phyloP scores from a whole-genome alignment of 495 filamentous ascomycete species.

The Penicillium flavigenum region DNA sequence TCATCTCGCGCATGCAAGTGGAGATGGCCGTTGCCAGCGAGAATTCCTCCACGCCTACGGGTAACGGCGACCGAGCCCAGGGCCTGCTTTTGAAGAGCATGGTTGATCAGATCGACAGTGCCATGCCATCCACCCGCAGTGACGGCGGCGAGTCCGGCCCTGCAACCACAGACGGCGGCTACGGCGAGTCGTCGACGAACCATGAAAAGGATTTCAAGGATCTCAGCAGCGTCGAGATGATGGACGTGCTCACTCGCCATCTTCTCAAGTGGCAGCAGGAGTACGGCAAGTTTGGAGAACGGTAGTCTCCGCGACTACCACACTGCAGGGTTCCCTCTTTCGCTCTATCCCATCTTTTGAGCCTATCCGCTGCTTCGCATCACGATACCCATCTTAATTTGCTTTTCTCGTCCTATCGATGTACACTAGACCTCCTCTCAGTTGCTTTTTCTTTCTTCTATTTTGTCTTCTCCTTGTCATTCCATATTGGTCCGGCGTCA shows the following conservation, averaged over 20 bases:
- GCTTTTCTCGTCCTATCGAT: constrained; percentile 16
- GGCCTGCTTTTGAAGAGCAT: constrained; percentile 37
- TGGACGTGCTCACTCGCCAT: constrained; percentile 73
- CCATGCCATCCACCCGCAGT: constrained; percentile 26
- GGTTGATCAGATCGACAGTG: constrained; percentile 39
- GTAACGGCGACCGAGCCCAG: constrained; percentile 38
- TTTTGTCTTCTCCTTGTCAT: constrained; percentile 18
- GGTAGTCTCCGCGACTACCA: constrained; percentile 28
- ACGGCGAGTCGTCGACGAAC: constrained; percentile 24
- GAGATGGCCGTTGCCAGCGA: constrained; percentile 68
- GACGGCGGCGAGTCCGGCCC: constrained; percentile 35
- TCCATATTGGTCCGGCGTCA: constrained; percentile 21
- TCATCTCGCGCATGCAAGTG: constrained; percentile 84
- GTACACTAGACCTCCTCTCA: constrained; percentile 26
- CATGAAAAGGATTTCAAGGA: constrained; percentile 61
- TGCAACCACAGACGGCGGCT: constrained; percentile 30
- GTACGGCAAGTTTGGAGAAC: constrained; percentile 55
- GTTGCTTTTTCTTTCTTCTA: constrained; percentile 6
- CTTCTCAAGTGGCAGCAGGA: constrained; percentile 76
- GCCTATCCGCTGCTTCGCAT: constrained; percentile 21
- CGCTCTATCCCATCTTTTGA: constrained; percentile 6
- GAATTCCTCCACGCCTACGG: constrained; percentile 39
- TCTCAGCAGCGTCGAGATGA: constrained; percentile 73
- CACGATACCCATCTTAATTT: constrained; percentile 32
- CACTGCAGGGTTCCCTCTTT: constrained; percentile 5